These are phyloP conservation scores for Gnomoniopsis smithogilvyi DNA, from an alignment of 2,329 filamentous ascomycete species.

Conservation along the genomic window DNA sequence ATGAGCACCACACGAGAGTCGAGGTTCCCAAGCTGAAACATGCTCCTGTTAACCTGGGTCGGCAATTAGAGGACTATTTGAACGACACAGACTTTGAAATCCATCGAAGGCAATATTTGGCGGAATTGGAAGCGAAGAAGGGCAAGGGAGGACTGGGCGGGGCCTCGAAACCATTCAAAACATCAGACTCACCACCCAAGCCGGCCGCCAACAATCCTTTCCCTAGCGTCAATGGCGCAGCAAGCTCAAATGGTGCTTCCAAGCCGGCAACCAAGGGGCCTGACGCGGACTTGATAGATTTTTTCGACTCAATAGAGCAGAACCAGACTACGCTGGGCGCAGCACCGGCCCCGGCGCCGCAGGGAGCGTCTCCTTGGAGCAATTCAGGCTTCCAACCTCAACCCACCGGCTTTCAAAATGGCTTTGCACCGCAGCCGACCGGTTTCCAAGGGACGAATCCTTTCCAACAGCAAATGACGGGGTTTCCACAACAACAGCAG, in stretches of 20 bases:
- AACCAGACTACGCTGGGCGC: constrained; percentile 70
- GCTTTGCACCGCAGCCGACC: constrained; percentile 38
- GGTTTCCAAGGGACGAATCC: constrained; percentile 38
- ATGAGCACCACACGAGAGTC: constrained; percentile 86
- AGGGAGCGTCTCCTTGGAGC: constrained; percentile 15
- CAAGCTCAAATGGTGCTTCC: constrained; percentile 23
- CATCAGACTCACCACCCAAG: constrained; percentile 33
- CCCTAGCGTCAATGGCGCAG: constrained; percentile 32
- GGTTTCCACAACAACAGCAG: constrained; percentile 29
- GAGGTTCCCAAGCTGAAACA: constrained; percentile 98
- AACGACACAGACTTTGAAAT: constrained; percentile 94
- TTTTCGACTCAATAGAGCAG: constrained; percentile 85
- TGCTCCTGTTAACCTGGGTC: constrained; percentile 85
- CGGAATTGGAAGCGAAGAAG: constrained; percentile 73
- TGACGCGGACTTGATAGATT: constrained; percentile 82
- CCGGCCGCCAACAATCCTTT: constrained; percentile 37
- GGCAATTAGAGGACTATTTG: constrained; percentile 89
- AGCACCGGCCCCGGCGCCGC: constrained; percentile 37
- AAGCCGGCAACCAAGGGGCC: constrained; percentile 53
- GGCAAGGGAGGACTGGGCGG: constrained; percentile 36
- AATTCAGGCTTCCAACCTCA: constrained; percentile 32
- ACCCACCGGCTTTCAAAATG: constrained; percentile 37
- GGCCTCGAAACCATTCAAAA: constrained; percentile 29
- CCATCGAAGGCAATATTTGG: constrained; percentile 86
- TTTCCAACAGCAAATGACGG: constrained; percentile 37